Conservation (phyloP, 306 rosid genomes). For the Sindora glabra region DNA sequence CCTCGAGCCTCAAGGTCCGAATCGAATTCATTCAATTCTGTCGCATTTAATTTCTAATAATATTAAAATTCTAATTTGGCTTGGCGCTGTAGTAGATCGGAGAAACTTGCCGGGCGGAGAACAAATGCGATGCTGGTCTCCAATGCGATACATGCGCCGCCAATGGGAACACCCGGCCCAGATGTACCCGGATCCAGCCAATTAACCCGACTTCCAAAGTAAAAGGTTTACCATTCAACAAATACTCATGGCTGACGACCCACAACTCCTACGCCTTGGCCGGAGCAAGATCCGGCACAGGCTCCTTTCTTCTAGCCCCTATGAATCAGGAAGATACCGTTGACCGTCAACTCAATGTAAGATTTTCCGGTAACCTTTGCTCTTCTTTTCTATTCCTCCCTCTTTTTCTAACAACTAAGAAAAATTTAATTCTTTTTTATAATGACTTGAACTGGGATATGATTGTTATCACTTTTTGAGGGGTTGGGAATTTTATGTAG, state of each 20-base stretch:
- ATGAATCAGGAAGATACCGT: slow-evolving; percentile 82
- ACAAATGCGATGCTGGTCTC: slow-evolving; percentile 61
- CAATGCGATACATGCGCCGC: slow-evolving; percentile 64
- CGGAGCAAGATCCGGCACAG: slow-evolving; percentile 60
- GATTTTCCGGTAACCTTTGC: not conserved
- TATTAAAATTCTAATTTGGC: no score
- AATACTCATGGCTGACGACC: slow-evolving; percentile 88
- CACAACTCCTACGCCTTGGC: slow-evolving; percentile 74
- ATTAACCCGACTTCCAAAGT: slow-evolving; percentile 57
- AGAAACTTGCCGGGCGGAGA: slow-evolving; percentile 67
- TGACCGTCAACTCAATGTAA: slow-evolving; percentile 63
- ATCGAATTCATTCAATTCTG: no score
- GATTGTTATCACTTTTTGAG: not conserved
- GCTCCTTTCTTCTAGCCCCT: slow-evolving; percentile 43
- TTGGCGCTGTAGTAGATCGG: slow-evolving; percentile 85
- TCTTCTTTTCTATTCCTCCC: not conserved
- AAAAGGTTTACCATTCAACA: slow-evolving; percentile 67
- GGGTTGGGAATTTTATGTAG: not conserved
- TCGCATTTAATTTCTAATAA: no score
- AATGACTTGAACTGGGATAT: not conserved
- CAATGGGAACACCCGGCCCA: slow-evolving; percentile 81
- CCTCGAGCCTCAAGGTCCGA: slow-evolving; percentile 59
- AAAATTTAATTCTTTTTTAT: no score
- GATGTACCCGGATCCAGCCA: slow-evolving; percentile 74
- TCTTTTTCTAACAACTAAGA: not conserved